These are phyloP conservation scores for Pleurozium schreberi DNA, from an alignment of 225 moss, liverwort and hornwort species.

Conservation along the genomic window DNA sequence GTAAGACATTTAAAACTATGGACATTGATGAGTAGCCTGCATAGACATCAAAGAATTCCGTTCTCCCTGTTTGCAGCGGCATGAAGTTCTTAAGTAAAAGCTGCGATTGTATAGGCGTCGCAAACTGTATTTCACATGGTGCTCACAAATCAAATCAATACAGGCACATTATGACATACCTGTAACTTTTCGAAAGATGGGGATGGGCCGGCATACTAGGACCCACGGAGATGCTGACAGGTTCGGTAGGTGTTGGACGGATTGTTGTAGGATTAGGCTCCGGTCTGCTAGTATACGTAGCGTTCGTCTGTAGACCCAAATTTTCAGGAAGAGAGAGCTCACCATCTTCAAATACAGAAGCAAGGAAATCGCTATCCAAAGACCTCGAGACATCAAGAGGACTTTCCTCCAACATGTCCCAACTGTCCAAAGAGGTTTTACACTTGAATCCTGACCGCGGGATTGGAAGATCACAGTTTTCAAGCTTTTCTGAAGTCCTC, in stretches of 20 bases:
- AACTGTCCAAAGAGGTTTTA: constrained; percentile 39
- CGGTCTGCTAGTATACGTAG: background rate
- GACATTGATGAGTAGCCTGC: background rate
- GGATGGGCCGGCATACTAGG: constrained; percentile 12
- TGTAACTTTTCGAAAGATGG: constrained; percentile 37
- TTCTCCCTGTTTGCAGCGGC: background rate
- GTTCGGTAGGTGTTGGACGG: constrained; percentile 23
- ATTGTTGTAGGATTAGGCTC: constrained; percentile 5
- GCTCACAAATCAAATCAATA: background rate
- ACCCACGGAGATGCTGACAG: constrained; percentile 32
- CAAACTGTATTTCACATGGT: background rate
- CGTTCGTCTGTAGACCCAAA: constrained; percentile 32
- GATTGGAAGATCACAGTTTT: constrained; percentile 63
- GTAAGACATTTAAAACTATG: background rate
- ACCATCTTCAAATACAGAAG: constrained; percentile 47
- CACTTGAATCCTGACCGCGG: constrained; percentile 26
- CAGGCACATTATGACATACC: constrained; percentile 12
- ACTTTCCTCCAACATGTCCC: constrained; percentile 32
- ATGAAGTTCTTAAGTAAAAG: background rate
- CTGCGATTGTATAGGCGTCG: background rate
- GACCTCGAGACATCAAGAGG: constrained; percentile 25
- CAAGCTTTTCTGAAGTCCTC: constrained; percentile 40
- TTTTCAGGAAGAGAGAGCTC: constrained; percentile 51
- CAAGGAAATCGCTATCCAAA: constrained; percentile 34
- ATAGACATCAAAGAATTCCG: background rate